phyloP scores from a whole-genome alignment of 805 yeast species.

The Nakazawaea wickerhamii region DNA sequence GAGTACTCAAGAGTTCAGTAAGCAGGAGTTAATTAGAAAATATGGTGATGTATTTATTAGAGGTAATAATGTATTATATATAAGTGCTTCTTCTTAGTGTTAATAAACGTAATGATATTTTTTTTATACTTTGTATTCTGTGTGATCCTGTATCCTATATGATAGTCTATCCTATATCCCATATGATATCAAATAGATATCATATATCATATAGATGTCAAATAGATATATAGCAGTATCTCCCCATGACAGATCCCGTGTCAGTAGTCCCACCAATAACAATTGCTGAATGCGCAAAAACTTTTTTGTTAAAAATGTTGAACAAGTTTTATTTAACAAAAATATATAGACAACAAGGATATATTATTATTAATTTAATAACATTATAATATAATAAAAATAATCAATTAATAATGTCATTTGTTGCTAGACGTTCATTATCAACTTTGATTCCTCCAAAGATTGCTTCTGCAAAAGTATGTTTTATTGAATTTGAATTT shows the following conservation, averaged over 20 bases:
- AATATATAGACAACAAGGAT: too few species aligned
- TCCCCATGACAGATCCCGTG: too few species aligned
- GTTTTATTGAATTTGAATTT: slow-evolving; percentile 31
- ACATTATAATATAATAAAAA: not conserved
- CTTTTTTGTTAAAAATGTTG: too few species aligned
- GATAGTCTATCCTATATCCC: not conserved
- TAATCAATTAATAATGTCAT: slow-evolving; percentile 50
- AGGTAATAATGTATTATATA: slow-evolving; percentile 63
- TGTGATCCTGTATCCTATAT: not conserved
- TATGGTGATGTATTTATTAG: slow-evolving; percentile 82
- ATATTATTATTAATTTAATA: too few species aligned
- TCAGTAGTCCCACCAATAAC: too few species aligned
- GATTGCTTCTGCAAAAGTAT: slow-evolving; percentile 91
- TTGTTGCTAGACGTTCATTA: slow-evolving; percentile 84
- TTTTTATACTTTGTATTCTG: not conserved
- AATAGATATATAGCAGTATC: too few species aligned
- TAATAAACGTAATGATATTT: not conserved
- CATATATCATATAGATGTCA: too few species aligned
- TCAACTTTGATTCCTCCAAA: slow-evolving; percentile 98
- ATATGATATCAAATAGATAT: not conserved
- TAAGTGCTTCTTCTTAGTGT: slow-evolving; percentile 3
- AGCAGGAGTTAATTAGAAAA: slow-evolving; percentile 40
- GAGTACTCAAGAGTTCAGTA: slow-evolving; percentile 61
- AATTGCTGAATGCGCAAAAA: too few species aligned
- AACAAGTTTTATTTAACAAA: too few species aligned